Percentiles rank a stretch among this genome's conserved stretches.
These are phyloP conservation scores for Falciphora oryzae DNA, from an alignment of 2,329 filamentous ascomycete species.

Conservation along the genomic window DNA sequence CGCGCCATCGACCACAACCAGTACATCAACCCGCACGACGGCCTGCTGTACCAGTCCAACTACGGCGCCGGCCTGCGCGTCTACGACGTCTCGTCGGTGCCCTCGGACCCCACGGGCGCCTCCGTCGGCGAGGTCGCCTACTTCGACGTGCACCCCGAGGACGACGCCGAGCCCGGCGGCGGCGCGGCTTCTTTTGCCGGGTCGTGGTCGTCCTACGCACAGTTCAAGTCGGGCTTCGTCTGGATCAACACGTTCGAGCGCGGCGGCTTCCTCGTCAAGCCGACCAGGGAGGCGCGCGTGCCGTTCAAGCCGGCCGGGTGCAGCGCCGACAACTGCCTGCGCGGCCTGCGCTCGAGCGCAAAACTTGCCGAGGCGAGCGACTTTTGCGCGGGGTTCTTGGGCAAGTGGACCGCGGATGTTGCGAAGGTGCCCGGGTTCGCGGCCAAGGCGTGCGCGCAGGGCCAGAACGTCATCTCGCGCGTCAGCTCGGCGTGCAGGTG, in stretches of 20 bases:
- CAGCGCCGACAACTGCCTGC: conserved; percentile 8
- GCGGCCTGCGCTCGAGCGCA: not conserved
- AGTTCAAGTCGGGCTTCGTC: conserved; percentile 30
- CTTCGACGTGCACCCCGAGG: conserved; percentile 43
- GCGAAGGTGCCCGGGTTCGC: not conserved
- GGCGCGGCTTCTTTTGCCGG: conserved; percentile 31
- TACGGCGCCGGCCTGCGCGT: conserved; percentile 38
- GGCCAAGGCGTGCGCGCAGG: not conserved
- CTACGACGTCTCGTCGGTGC: conserved; percentile 27
- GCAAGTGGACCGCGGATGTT: not conserved
- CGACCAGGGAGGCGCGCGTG: not conserved
- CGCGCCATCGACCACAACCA: conserved; percentile 40
- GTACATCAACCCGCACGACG: conserved; percentile 33
- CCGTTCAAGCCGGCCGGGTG: not conserved
- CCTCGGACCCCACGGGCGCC: conserved; percentile 30
- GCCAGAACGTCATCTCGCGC: no score
- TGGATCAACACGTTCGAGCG: conserved; percentile 44
- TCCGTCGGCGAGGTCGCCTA: conserved; percentile 36
- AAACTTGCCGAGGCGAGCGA: not conserved
- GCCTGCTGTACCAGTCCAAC: conserved; percentile 38
- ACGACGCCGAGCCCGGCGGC: conserved; percentile 35
- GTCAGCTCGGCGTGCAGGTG: no score
- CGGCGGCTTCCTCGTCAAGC: conserved; percentile 18
- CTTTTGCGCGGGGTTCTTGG: conserved; percentile 1
- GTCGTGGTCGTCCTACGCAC: conserved; percentile 39